phyloP scores from a whole-genome alignment of 805 yeast species.

The Saccharomycodes ludwigii region DNA sequence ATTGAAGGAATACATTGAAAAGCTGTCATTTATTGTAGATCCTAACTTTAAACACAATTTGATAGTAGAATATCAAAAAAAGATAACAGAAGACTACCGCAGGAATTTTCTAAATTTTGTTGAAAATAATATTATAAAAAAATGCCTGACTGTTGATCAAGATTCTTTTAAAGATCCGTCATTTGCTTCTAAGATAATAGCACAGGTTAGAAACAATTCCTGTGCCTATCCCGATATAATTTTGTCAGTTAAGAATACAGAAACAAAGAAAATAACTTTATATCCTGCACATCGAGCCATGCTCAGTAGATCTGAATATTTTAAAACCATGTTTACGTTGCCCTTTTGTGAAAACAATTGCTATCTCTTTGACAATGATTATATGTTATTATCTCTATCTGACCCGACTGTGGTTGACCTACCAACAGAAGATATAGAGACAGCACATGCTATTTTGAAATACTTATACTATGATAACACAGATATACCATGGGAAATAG shows the following conservation, averaged over 20 bases:
- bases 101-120: slow-evolving; percentile 15
- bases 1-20: slow-evolving; percentile 25
- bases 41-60: slow-evolving; percentile 22
- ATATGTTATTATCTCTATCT: no score
- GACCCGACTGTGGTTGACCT: slow-evolving; percentile 17
- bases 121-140: slow-evolving; percentile 12
- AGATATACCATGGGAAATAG: slow-evolving; percentile 34
- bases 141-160: slow-evolving; percentile 2
- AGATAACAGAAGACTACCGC: slow-evolving; percentile 21
- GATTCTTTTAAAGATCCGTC: not conserved
- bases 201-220: slow-evolving; percentile 1
- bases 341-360: slow-evolving; percentile 33
- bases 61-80: slow-evolving; percentile 21
- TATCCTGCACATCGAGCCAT: slow-evolving; percentile 60
- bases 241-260: slow-evolving; percentile 23
- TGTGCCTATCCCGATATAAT: slow-evolving; percentile 36
- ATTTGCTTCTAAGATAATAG: no score
- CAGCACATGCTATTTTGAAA: slow-evolving; percentile 38
- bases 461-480: slow-evolving; percentile 52
- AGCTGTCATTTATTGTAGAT: slow-evolving; percentile 17
- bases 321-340: slow-evolving; percentile 48
- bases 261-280: slow-evolving; percentile 16
- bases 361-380: no score
- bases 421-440: slow-evolving; percentile 17
- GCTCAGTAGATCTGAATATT: slow-evolving; percentile 50